Evolutionary conservation across 805 yeast genomes (phyloP), one percentile per base, ranked within the genome.

Genomic region (Saturnispora mendoncae): DNA sequence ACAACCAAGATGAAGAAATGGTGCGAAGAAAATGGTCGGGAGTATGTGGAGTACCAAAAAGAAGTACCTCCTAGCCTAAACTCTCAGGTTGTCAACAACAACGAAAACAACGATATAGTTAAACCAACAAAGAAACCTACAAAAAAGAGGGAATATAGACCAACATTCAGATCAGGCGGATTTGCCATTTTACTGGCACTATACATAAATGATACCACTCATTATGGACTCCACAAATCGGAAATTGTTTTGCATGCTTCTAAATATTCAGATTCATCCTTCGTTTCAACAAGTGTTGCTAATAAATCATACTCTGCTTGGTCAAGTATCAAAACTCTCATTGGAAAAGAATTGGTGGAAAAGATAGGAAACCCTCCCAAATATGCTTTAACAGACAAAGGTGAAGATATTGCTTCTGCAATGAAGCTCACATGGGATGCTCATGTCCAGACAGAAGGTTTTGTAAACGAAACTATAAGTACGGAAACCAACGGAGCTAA

Each of bases 151-250:
- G 28, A 30, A 21, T 30, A 35, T 13, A 34, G 86, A 0, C 97
- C 97, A 0, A 69, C 67, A 36, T 75, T 76, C 46, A 62, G 88
- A 27, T 76, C 92, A 0, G 96, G 96, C 1, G 94, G 84, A 0
- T 88, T 84, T 62, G 95, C 92, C 0, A 81, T 87, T 7, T 51
- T 87, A 15, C 46, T 85, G 15, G 78, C 79, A 0, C 60, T 87
- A 3, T 61, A 67, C 38, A 65, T 73, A 34, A 57, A 54, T 21
- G 86, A 79, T 51, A 56, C 61, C 4, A 51, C 58, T 2, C 58
- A 68, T 17, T 53, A 57, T n/a, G 94, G 95, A 0, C 52, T 84
- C 51, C 68, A 78, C 4, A 81, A 76, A 52, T 74, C 73, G 9
- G 80, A 75, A 29, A 69, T 87, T 5, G 63, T 73, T 2, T 52